These are phyloP conservation scores for Scalesia atractyloides DNA, from an alignment of 129 eudicot species.

Conservation along the genomic window DNA sequence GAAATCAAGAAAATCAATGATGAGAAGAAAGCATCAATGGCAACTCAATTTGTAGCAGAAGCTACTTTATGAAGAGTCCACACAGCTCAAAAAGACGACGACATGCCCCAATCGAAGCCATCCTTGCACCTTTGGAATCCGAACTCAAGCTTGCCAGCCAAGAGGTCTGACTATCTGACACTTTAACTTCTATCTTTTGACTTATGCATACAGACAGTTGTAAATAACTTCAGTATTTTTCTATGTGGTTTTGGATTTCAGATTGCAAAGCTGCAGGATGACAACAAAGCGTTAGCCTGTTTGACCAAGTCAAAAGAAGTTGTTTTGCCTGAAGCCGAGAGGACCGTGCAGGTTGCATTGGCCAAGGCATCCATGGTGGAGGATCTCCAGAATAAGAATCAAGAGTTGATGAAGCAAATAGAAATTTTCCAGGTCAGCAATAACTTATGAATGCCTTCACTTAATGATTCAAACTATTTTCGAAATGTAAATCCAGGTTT, in stretches of 20 bases:
- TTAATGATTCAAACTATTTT: not conserved
- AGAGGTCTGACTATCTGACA: no score
- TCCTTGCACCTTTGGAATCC: no score
- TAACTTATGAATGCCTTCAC: not conserved
- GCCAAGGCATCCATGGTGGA: constrained; percentile 96
- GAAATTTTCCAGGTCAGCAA: constrained; percentile 79
- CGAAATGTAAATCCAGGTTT: not conserved
- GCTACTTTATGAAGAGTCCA: no score
- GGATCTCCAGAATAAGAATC: constrained; percentile 91
- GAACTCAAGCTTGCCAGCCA: no score
- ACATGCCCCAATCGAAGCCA: no score
- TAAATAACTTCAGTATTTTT: not conserved
- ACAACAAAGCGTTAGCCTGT: constrained; percentile 87
- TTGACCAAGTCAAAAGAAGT: constrained; percentile 97
- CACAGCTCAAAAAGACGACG: no score
- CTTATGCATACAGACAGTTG: no score
- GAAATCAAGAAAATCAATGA: no score
- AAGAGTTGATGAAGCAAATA: no score
- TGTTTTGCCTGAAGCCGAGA: constrained; percentile 92
- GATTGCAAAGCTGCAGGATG: constrained; percentile 94
- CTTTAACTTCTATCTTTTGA: no score
- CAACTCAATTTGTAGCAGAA: no score
- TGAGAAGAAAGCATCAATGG: no score
- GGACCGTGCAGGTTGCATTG: constrained; percentile 87
- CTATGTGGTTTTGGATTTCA: constrained; percentile 38